Conservation (phyloP, 306 rosid species). For the Oemleria cerasiformis region DNA sequence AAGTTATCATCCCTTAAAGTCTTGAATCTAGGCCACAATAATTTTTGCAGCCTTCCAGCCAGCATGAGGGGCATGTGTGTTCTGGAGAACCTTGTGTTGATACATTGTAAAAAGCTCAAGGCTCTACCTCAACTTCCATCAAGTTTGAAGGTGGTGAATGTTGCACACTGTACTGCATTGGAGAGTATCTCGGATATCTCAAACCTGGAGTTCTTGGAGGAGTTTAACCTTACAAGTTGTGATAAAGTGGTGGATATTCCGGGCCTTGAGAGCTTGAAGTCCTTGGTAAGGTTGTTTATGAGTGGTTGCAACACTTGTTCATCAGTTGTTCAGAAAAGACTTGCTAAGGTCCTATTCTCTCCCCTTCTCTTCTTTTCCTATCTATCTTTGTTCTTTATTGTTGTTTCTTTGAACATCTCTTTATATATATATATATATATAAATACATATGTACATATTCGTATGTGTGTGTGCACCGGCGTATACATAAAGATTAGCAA, state of each 20-base stretch:
- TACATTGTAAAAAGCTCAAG: conserved; percentile 38
- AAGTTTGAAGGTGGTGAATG: conserved; percentile 41
- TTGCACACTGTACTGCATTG: conserved; percentile 44
- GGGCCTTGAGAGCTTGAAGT: conserved; percentile 59
- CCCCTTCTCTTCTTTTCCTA: neutral
- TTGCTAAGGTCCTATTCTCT: conserved; percentile 47
- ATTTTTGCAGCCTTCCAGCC: conserved; percentile 55
- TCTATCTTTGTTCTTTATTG: no score
- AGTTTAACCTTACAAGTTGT: conserved; percentile 58
- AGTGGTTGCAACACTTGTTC: conserved; percentile 53
- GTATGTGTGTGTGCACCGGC: no score
- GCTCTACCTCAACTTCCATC: conserved; percentile 70
- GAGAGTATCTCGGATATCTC: conserved; percentile 49
- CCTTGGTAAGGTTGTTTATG: conserved; percentile 47
- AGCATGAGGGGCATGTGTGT: conserved; percentile 48
- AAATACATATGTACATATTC: no score
- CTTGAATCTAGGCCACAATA: conserved; percentile 41
- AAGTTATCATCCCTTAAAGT: conserved; percentile 39
- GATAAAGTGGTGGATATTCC: conserved; percentile 47
- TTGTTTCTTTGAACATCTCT: no score
- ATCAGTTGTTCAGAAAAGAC: conserved; percentile 31
- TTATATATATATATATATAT: no score
- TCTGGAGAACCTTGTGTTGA: conserved; percentile 38
- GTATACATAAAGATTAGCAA: no score
- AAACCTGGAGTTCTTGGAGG: conserved; percentile 37